These are phyloP conservation scores for Kurtzmaniella quercitrusa DNA, from an alignment of 1,139 yeast species.

Conservation along the genomic window DNA sequence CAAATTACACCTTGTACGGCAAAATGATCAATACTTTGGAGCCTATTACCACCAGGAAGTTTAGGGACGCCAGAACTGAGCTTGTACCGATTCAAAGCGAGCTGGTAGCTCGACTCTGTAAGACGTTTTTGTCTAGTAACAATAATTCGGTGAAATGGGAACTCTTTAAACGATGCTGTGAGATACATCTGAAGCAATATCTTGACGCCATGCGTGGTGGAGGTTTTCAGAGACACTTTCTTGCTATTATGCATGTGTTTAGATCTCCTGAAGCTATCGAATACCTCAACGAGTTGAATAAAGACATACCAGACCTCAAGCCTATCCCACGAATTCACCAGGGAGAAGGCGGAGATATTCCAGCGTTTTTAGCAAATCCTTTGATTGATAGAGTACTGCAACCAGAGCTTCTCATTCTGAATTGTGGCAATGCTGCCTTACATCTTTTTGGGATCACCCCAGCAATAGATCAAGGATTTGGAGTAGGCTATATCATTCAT, in stretches of 20 bases:
- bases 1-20: constrained; percentile 72
- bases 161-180: constrained; percentile 48
- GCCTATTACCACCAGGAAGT: constrained; percentile 68
- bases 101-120: constrained; percentile 49
- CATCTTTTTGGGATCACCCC: constrained; percentile 74
- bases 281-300: constrained; percentile 40
- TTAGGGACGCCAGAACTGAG: constrained; percentile 65
- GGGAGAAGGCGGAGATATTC: constrained; percentile 46
- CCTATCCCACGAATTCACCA: constrained; percentile 9
- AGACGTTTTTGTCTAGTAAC: constrained; percentile 53
- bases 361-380: constrained; percentile 60
- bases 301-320: constrained; percentile 21
- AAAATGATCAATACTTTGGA: constrained; percentile 63
- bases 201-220: constrained; percentile 53
- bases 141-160: constrained; percentile 47
- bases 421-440: constrained; percentile 78
- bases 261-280: constrained; percentile 27
- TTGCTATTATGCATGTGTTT: constrained; percentile 51
- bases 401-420: constrained; percentile 43
- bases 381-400: constrained; percentile 38
- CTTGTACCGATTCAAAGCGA: constrained; percentile 62
- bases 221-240: constrained; percentile 70
- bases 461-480: constrained; percentile 70
- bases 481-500: constrained; percentile 71
- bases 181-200: constrained; percentile 45